Evolutionary conservation across 2,329 filamentous ascomycete species (phyloP).

Genomic region (Saccharata proteae): DNA sequence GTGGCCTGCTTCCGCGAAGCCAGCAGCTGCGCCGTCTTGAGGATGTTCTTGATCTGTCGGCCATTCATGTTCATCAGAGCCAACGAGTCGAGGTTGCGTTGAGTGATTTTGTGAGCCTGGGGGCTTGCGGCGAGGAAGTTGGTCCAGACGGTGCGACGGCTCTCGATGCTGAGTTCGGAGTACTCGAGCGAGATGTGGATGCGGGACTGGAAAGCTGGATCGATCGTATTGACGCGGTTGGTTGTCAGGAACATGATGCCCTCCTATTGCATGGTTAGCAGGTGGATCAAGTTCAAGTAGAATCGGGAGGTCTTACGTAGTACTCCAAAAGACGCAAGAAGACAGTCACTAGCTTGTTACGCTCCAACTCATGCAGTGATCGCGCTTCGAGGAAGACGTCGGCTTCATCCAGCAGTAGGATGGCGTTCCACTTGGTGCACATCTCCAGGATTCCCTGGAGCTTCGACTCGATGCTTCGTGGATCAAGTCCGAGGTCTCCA

Average conservation of each 20-base stretch:
- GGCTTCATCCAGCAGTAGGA: conserved; percentile 41
- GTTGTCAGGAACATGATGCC: conserved; percentile 13
- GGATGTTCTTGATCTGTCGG: conserved; percentile 30
- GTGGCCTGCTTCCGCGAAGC: conserved; percentile 13
- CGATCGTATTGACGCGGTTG: conserved; percentile 33
- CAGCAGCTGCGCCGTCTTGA: conserved; percentile 28
- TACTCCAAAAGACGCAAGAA: conserved; percentile 30
- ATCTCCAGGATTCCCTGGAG: conserved; percentile 37
- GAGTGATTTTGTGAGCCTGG: conserved; percentile 16
- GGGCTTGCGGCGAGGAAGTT: conserved; percentile 28
- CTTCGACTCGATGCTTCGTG: conserved; percentile 31
- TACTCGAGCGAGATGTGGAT: conserved; percentile 34
- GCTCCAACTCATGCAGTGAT: conserved; percentile 9
- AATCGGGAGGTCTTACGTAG: too few relatives aligned
- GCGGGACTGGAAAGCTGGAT: conserved; percentile 34
- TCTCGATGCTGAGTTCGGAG: conserved; percentile 24
- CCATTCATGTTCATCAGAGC: conserved; percentile 24
- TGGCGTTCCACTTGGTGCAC: conserved; percentile 38
- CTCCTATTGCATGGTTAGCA: too few relatives aligned
- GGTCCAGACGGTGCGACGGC: conserved; percentile 30
- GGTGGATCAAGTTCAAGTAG: too few relatives aligned
- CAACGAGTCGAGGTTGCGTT: conserved; percentile 19
- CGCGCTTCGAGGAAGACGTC: conserved; percentile 22
- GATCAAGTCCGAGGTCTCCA: conserved; percentile 37
- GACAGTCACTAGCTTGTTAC: conserved; percentile 18